Evolutionary conservation across 2,329 filamentous ascomycete genomes (phyloP).

Genomic region (Cordyceps cicadae): DNA sequence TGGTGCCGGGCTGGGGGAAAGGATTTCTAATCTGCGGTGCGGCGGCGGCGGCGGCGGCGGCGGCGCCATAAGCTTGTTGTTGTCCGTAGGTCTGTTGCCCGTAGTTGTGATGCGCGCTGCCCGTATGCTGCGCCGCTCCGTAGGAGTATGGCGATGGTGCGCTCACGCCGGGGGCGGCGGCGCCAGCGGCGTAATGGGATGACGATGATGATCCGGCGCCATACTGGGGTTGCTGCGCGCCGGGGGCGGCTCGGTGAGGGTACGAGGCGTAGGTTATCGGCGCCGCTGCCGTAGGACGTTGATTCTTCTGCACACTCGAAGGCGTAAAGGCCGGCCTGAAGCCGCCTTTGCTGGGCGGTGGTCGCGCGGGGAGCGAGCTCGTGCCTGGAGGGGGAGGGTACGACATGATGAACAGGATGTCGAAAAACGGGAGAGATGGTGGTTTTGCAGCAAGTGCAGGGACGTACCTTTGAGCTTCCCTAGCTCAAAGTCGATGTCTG

Average conservation of each 20-base stretch:
- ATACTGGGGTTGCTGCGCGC: conserved; percentile 7
- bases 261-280: conserved; percentile 9
- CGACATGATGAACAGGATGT: conserved; percentile 63
- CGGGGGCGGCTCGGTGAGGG: conserved; percentile 6
- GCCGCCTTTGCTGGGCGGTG: conserved; percentile 44
- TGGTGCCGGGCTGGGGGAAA: conserved; percentile 56
- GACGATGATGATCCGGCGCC: neutral
- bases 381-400: conserved; percentile 77
- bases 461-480: conserved; percentile 11
- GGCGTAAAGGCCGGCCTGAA: conserved; percentile 45
- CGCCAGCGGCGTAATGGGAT: neutral
- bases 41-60: conserved; percentile 17
- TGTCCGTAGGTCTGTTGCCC: conserved; percentile 21
- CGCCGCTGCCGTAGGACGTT: neutral
- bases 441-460: conserved; percentile 11
- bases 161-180: conserved; percentile 16
- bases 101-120: conserved; percentile 27
- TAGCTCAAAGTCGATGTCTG: conserved; percentile 5
- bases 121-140: conserved; percentile 19
- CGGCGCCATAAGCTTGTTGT: conserved; percentile 32
- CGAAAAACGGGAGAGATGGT: neutral
- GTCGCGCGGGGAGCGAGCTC: conserved; percentile 61
- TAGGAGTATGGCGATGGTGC: conserved; percentile 31
- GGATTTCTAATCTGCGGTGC: conserved; percentile 72
- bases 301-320: conserved; percentile 21